A percentile compares a stretch with the other conserved stretches of the same genome.
phyloP scores from a whole-genome alignment of 2,329 filamentous ascomycete species.

The Eurotiales sp. region DNA sequence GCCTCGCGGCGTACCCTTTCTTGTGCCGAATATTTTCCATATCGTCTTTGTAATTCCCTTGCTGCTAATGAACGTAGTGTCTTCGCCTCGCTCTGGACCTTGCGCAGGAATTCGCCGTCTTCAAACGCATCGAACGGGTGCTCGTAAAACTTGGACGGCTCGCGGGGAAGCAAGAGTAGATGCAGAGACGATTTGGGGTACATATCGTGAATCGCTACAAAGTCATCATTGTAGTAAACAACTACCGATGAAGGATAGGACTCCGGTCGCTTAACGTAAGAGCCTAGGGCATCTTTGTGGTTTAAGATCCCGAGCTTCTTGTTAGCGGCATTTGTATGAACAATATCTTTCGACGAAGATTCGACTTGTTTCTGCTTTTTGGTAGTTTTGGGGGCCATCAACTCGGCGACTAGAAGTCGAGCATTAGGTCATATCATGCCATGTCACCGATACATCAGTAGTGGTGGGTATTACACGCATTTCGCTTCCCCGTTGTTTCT shows the following conservation, averaged over 20 bases:
- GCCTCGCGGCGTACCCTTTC: conserved; percentile 64
- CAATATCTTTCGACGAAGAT: conserved; percentile 1
- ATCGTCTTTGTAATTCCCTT: conserved; percentile 67
- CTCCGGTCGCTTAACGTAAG: conserved; percentile 63
- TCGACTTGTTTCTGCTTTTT: conserved; percentile 33
- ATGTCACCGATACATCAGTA: background rate
- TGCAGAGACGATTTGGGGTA: conserved; percentile 86
- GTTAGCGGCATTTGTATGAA: conserved; percentile 16
- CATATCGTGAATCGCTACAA: conserved; percentile 74
- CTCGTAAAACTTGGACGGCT: conserved; percentile 54
- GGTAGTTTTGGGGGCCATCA: conserved; percentile 52
- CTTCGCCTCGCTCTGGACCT: conserved; percentile 58
- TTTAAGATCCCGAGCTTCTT: conserved; percentile 36
- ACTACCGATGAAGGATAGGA: conserved; percentile 57
- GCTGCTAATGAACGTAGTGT: conserved; percentile 65
- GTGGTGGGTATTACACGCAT: conserved; percentile 29
- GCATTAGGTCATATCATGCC: background rate
- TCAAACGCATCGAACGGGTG: conserved; percentile 78
- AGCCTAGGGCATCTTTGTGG: conserved; percentile 59
- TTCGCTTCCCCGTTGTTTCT: conserved; percentile 28
- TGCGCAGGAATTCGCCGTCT: conserved; percentile 63
- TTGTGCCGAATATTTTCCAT: conserved; percentile 59
- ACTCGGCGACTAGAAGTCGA: conserved; percentile 45
- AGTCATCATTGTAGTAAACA: conserved; percentile 64
- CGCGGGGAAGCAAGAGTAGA: conserved; percentile 79